Conservation (phyloP, 352 stramenopile species). For the Blastocystis sp. region DNA sequence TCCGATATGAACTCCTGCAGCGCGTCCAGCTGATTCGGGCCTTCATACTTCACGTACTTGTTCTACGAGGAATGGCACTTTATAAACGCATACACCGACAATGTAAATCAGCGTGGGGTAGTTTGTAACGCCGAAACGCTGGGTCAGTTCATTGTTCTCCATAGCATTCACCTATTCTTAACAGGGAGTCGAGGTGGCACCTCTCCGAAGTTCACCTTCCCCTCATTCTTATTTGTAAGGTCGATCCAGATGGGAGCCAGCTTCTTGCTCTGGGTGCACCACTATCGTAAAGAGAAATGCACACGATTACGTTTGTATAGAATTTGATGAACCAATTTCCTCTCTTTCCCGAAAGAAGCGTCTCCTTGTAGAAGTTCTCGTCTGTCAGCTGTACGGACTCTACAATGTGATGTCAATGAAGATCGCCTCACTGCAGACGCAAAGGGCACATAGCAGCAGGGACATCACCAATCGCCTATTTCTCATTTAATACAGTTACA, state of each 20-base stretch:
- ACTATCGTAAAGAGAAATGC: not conserved
- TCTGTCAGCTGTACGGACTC: not conserved
- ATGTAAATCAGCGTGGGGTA: conserved; percentile 55
- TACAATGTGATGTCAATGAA: not conserved
- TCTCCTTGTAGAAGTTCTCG: conserved; percentile 14
- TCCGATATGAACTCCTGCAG: conserved; percentile 23
- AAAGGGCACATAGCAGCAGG: not conserved
- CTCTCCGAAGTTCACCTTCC: not conserved
- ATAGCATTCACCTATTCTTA: conserved; percentile 8
- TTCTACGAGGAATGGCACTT: not conserved
- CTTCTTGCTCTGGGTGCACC: conserved; percentile 19
- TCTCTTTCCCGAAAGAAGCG: not conserved
- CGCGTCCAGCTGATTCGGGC: conserved; percentile 22
- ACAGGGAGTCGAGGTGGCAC: not conserved
- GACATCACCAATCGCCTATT: not conserved
- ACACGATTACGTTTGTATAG: not conserved
- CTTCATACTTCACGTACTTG: conserved; percentile 24
- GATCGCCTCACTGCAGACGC: not conserved
- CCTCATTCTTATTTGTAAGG: not conserved
- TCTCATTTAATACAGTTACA: no score
- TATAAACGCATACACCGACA: not conserved
- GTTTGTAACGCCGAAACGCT: not conserved
- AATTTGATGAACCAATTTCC: conserved; percentile 53
- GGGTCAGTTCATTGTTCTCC: not conserved
- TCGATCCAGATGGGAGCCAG: not conserved